Conservation (phyloP, 495 filamentous ascomycete species). For the Aspergillus bridgeri region DNA sequence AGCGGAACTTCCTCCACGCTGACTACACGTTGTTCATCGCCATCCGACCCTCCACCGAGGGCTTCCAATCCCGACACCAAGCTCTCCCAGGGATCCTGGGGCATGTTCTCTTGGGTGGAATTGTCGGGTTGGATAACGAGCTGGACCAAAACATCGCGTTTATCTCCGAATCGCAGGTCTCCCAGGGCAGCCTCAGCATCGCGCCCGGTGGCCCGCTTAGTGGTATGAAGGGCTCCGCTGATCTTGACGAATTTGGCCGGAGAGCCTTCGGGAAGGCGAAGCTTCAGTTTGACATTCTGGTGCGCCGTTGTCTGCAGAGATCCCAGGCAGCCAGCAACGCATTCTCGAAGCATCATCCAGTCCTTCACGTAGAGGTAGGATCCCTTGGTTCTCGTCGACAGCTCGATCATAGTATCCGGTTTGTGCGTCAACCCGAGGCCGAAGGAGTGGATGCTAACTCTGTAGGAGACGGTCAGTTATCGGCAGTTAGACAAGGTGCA, state of each 20-base stretch:
- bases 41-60: slow-evolving; percentile 83
- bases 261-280: slow-evolving; percentile 91
- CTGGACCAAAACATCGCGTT: slow-evolving; percentile 94
- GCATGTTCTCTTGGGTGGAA: slow-evolving; percentile 76
- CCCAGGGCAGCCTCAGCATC: slow-evolving; percentile 93
- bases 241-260: slow-evolving; percentile 99
- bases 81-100: slow-evolving; percentile 95
- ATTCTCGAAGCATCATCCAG: slow-evolving; percentile 99
- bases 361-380: slow-evolving; percentile 98
- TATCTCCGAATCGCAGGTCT: slow-evolving; percentile 94
- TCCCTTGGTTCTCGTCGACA: slow-evolving; percentile 93
- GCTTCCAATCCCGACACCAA: slow-evolving; percentile 95
- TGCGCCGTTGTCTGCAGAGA: slow-evolving; percentile 96
- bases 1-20: slow-evolving; percentile 95
- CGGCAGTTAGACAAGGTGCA: background rate
- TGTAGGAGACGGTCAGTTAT: slow-evolving; percentile 37
- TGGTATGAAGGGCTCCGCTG: slow-evolving; percentile 92
- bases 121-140: slow-evolving; percentile 90
- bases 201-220: slow-evolving; percentile 93
- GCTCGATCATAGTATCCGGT: slow-evolving; percentile 96
- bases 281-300: slow-evolving; percentile 96
- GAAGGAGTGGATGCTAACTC: slow-evolving; percentile 94
- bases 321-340: slow-evolving; percentile 90
- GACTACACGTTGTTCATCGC: slow-evolving; percentile 76
- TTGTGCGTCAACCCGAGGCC: slow-evolving; percentile 96